These are phyloP conservation scores for Sclerotiophoma versabilis DNA, from an alignment of 2,329 filamentous ascomycete genomes.

Conservation along the genomic window DNA sequence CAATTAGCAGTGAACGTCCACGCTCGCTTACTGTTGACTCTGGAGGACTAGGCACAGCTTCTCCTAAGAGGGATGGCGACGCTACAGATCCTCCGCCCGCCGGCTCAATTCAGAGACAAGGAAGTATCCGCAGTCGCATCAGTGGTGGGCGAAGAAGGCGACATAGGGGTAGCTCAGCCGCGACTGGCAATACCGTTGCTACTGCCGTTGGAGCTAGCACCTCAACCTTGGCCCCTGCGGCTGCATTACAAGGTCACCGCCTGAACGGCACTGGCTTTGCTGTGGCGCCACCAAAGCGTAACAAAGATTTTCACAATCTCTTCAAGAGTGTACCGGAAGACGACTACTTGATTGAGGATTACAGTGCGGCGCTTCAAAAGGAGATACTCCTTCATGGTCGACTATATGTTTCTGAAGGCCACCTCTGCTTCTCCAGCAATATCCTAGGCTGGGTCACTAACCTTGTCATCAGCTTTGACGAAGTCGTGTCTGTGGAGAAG, in stretches of 20 bases:
- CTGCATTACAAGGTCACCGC: conserved; percentile 69
- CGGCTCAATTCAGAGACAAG: conserved; percentile 60
- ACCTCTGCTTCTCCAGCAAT: conserved; percentile 98
- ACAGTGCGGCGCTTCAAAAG: conserved; percentile 92
- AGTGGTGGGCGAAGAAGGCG: conserved; percentile 64
- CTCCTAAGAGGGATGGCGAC: conserved; percentile 70
- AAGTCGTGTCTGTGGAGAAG: conserved; percentile 96
- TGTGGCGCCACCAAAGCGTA: conserved; percentile 93
- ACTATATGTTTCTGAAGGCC: conserved; percentile 94
- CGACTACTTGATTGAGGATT: conserved; percentile 97
- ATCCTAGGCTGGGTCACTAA: conserved; percentile 98
- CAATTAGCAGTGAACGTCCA: conserved; percentile 45
- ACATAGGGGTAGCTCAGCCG: conserved; percentile 81
- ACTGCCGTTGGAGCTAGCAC: conserved; percentile 76
- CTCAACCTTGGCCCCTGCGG: conserved; percentile 71
- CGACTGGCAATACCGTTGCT: conserved; percentile 71
- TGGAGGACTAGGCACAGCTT: conserved; percentile 34
- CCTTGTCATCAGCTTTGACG: conserved; percentile 96
- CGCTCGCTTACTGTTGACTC: conserved; percentile 51
- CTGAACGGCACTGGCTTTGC: conserved; percentile 95
- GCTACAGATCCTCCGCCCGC: conserved; percentile 66
- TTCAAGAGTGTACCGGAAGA: conserved; percentile 98
- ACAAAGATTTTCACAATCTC: conserved; percentile 89
- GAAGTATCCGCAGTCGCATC: conserved; percentile 62
- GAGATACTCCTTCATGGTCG: conserved; percentile 95